phyloP scores from a whole-genome alignment of 129 eudicot genomes.

The Oenanthe sinensis region DNA sequence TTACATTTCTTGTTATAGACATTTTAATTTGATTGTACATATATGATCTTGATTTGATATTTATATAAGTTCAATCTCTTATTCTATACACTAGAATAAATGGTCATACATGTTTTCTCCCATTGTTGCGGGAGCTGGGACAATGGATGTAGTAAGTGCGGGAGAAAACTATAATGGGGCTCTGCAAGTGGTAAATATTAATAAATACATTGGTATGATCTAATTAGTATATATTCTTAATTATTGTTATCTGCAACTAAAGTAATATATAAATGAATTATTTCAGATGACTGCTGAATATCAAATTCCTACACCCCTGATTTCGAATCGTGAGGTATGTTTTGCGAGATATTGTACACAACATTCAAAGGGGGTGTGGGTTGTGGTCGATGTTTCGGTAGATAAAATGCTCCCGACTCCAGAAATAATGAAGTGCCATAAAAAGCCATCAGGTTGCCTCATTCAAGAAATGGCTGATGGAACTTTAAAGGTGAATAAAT shows the following conservation, averaged over 20 bases:
- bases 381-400: too few relatives aligned
- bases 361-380: too few relatives aligned
- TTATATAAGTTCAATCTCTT: too few relatives aligned
- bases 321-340: too few relatives aligned
- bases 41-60: too few relatives aligned
- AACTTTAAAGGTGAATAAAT: conserved; percentile 37
- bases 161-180: conserved; percentile 29
- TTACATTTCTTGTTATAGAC: neutral
- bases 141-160: conserved; percentile 41
- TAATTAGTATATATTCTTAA: conserved; percentile 1
- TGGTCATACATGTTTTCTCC: conserved; percentile 47
- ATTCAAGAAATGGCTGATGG: conserved; percentile 48
- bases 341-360: too few relatives aligned
- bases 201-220: conserved; percentile 32
- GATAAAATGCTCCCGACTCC: too few relatives aligned
- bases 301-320: too few relatives aligned
- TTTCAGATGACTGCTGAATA: conserved; percentile 35
- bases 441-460: conserved; percentile 15
- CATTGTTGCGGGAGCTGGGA: conserved; percentile 45
- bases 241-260: too few relatives aligned
- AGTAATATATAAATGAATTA: too few relatives aligned
- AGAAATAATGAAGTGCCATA: too few relatives aligned
- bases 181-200: conserved; percentile 33
- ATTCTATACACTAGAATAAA: conserved; percentile 24
- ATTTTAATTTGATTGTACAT: too few relatives aligned